Percentiles rank a stretch among this genome's conserved stretches.
Evolutionary conservation across 78 protist species (phyloP).

Genomic region (Mantamonas sphyraenae): DNA sequence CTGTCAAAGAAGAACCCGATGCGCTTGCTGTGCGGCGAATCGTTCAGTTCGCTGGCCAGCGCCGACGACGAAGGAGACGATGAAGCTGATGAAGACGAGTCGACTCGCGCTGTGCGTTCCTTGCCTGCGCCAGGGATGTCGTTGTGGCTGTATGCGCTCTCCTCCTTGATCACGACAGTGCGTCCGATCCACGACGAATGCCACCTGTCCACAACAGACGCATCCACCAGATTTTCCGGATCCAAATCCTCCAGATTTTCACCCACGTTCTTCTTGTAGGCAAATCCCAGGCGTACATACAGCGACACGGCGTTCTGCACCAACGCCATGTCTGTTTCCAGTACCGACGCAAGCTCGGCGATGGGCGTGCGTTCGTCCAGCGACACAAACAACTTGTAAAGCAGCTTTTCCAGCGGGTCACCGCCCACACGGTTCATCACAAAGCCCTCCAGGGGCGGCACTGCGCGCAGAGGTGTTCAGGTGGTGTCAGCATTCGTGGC

Average conservation of each 20-base stretch:
- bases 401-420: conserved; percentile 71
- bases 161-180: too few species aligned
- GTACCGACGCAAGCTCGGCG: conserved; percentile 49
- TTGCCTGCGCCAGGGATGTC: too few species aligned
- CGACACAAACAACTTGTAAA: conserved; percentile 84
- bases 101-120: too few species aligned
- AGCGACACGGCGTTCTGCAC: conserved; percentile 63
- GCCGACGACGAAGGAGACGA: neutral
- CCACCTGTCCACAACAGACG: too few species aligned
- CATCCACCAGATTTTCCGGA: too few species aligned
- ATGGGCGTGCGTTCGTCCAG: conserved; percentile 78
- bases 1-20: conserved; percentile 77
- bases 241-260: too few species aligned
- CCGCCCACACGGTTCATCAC: conserved; percentile 85
- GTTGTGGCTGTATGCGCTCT: too few species aligned
- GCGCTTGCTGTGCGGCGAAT: conserved; percentile 22
- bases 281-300: conserved; percentile 80
- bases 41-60: neutral
- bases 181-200: too few species aligned
- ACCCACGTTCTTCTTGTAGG: conserved; percentile 58
- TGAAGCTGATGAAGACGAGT: too few species aligned
- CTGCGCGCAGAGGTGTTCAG: neutral
- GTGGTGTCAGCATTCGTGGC: too few species aligned
- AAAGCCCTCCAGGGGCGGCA: conserved; percentile 83
- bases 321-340: conserved; percentile 7